Evolutionary conservation across 2,329 filamentous ascomycete species (phyloP).

Genomic region (Aspergillus calidoustus): DNA sequence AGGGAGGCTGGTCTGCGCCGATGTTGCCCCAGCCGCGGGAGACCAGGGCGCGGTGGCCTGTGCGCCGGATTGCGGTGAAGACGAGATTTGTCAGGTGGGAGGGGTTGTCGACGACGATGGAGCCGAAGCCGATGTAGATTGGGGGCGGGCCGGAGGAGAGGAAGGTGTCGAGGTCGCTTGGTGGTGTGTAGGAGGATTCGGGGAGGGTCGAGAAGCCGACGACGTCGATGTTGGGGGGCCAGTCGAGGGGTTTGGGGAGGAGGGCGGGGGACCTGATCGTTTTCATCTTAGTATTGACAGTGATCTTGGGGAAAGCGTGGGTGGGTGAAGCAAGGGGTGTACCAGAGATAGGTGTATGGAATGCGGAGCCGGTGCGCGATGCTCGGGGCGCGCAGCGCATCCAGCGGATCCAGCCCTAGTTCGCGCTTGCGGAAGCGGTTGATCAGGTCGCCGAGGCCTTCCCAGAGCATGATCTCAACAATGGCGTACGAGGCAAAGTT

Average conservation of each 20-base stretch:
- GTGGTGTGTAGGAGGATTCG: conserved; percentile 68
- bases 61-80: conserved; percentile 69
- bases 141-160: conserved; percentile 71
- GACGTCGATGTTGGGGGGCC: conserved; percentile 72
- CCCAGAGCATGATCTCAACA: conserved; percentile 92
- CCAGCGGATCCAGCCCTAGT: conserved; percentile 76
- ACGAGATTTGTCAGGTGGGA: conserved; percentile 72
- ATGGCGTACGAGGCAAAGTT: conserved; percentile 84
- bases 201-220: conserved; percentile 79
- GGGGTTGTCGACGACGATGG: conserved; percentile 79
- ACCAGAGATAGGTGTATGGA: conserved; percentile 91
- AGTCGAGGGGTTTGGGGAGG: conserved; percentile 79
- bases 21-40: conserved; percentile 90
- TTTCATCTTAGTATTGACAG: neutral
- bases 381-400: conserved; percentile 80
- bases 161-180: conserved; percentile 68
- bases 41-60: conserved; percentile 76
- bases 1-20: conserved; percentile 69
- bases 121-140: conserved; percentile 82
- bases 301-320: no score
- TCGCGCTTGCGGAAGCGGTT: conserved; percentile 80
- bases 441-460: conserved; percentile 87
- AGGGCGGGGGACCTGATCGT: conserved; percentile 67
- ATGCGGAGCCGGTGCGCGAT: conserved; percentile 75
- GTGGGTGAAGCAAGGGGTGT: conserved; percentile 8